Conservation (phyloP, 257 asterid genomes). For the Scutellaria barbata region DNA sequence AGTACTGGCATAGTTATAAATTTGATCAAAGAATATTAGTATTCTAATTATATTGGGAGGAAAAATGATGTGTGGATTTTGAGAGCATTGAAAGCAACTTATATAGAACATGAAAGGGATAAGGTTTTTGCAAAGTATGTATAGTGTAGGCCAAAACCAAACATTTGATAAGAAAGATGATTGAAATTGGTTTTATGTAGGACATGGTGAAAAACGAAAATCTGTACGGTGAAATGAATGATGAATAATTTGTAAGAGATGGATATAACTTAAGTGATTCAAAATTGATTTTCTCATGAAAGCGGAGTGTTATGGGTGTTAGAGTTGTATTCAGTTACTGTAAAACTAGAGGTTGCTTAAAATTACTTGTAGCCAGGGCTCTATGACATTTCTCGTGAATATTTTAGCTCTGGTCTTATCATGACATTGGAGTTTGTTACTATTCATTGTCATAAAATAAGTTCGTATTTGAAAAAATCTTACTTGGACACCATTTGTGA, state of each 20-base stretch:
- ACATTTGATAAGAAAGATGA: not conserved
- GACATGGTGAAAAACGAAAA: not conserved
- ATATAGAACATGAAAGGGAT: not conserved
- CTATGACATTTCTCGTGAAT: not conserved
- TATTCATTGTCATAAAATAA: not conserved
- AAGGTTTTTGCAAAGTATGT: conserved; percentile 6
- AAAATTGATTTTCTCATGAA: not conserved
- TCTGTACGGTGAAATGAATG: not conserved
- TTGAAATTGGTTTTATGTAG: conserved; percentile 9
- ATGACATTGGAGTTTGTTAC: not conserved
- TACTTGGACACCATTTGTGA: not conserved
- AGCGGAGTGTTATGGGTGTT: not conserved
- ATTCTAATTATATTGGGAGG: conserved; percentile 3
- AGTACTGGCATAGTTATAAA: conserved; percentile 7
- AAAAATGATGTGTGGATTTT: not conserved
- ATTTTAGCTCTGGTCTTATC: conserved; percentile 8
- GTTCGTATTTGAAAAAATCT: not conserved
- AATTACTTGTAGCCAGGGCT: conserved; percentile 20
- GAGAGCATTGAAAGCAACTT: not conserved
- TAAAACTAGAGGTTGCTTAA: conserved; percentile 4
- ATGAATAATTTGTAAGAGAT: conserved; percentile 4
- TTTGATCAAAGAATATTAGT: not conserved
- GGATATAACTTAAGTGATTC: not conserved
- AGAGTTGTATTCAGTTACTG: conserved; percentile 10
- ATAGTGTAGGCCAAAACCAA: conserved; percentile 5